Conservation (phyloP, 192 early-diverging fungal species). For the Entomortierella chlamydospora region DNA sequence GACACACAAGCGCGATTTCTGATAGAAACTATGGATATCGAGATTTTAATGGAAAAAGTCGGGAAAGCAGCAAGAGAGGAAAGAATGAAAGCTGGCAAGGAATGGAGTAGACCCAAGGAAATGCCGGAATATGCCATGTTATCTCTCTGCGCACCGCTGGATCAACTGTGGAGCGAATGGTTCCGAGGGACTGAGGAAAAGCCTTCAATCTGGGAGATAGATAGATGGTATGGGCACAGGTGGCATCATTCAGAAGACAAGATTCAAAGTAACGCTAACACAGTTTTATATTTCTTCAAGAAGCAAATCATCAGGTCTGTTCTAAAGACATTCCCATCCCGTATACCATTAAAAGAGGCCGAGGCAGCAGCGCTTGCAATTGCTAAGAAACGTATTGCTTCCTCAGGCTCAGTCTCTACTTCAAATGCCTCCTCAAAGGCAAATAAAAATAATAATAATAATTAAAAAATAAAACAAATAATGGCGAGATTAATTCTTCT, state of each 20-base stretch:
- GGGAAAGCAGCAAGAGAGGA: too few relatives aligned
- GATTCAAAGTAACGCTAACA: neutral
- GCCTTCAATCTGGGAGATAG: constrained; percentile 14
- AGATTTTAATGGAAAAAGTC: too few relatives aligned
- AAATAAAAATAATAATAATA: neutral
- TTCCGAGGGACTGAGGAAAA: constrained; percentile 1
- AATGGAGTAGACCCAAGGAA: too few relatives aligned
- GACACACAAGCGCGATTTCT: too few relatives aligned
- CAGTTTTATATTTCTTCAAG: constrained; percentile 8
- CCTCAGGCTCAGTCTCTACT: constrained; percentile 3
- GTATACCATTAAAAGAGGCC: neutral
- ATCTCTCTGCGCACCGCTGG: neutral
- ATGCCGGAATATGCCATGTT: constrained; percentile 7
- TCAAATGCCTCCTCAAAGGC: neutral
- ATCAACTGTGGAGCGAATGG: constrained; percentile 14
- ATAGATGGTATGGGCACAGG: neutral
- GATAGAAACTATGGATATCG: too few relatives aligned
- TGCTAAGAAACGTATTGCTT: neutral
- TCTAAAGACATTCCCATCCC: neutral
- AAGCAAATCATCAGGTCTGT: constrained; percentile 10
- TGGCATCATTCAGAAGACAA: constrained; percentile 4
- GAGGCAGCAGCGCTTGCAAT: neutral
- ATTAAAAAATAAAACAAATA: too few relatives aligned
- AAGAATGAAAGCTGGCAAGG: too few relatives aligned
- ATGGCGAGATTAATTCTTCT: too few relatives aligned